These are phyloP conservation scores for Suillus alpinus DNA, from an alignment of 768 basidiomycete species.

Conservation along the genomic window DNA sequence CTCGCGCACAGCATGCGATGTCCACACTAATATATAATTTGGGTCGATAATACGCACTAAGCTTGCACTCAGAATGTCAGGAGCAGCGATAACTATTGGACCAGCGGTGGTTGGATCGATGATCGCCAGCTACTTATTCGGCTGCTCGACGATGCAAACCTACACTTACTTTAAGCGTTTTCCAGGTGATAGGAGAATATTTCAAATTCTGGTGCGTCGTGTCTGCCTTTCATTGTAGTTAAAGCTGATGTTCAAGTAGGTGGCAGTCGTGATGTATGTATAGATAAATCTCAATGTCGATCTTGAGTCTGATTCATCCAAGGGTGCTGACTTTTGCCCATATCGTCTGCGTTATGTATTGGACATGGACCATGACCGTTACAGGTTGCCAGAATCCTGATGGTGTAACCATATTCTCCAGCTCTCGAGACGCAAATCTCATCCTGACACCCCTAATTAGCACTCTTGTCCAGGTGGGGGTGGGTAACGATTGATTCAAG, in stretches of 20 bases:
- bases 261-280: slow-evolving; percentile 4
- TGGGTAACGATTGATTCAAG: background rate
- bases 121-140: slow-evolving; percentile 6
- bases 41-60: background rate
- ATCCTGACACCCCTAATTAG: slow-evolving; percentile 6
- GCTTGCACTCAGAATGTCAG: background rate
- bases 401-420: slow-evolving; percentile 8
- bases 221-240: background rate
- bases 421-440: slow-evolving; percentile 3
- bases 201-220: slow-evolving; percentile 4
- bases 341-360: slow-evolving; percentile 1
- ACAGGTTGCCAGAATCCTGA: background rate
- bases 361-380: slow-evolving; percentile 5
- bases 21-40: background rate
- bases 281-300: background rate
- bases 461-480: slow-evolving; percentile 7
- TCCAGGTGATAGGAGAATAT: background rate
- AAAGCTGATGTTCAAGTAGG: background rate
- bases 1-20: background rate
- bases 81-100: slow-evolving; percentile 4
- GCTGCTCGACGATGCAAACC: slow-evolving; percentile 7
- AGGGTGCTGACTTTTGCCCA: slow-evolving; percentile 5
- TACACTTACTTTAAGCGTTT: slow-evolving; percentile 4
- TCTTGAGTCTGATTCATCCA: background rate
- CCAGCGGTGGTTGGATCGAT: slow-evolving; percentile 8